phyloP scores from a whole-genome alignment of 2,329 filamentous ascomycete species.

The Xylariales sp. region DNA sequence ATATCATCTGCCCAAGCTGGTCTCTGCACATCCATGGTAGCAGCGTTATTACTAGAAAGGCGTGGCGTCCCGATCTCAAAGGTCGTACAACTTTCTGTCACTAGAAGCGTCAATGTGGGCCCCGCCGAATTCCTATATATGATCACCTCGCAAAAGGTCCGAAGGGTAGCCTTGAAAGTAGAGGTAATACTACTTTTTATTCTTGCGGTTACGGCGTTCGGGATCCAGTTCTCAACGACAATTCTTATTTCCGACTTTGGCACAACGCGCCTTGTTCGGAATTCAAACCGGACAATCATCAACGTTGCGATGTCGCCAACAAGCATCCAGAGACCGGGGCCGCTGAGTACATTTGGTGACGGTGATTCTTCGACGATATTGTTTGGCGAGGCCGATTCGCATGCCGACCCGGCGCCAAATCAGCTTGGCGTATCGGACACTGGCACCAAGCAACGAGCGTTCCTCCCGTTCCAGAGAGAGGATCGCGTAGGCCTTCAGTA shows the following conservation, averaged over 20 bases:
- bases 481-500: background rate
- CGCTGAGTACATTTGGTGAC: background rate
- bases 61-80: slow-evolving; percentile 3
- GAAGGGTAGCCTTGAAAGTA: background rate
- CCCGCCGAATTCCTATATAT: background rate
- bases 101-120: background rate
- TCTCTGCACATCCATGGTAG: slow-evolving; percentile 24
- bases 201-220: slow-evolving; percentile 2
- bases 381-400: slow-evolving; percentile 13
- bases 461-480: background rate
- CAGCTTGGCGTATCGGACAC: background rate
- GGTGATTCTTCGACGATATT: background rate
- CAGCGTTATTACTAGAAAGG: slow-evolving; percentile 23
- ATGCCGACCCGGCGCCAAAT: background rate
- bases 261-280: background rate
- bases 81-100: slow-evolving; percentile 8
- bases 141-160: background rate
- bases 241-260: slow-evolving; percentile 27
- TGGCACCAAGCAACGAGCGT: background rate
- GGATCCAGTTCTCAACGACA: slow-evolving; percentile 28
- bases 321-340: background rate
- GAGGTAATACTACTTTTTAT: slow-evolving; percentile 20
- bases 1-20: slow-evolving; percentile 2
- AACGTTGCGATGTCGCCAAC: slow-evolving; percentile 12
- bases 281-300: background rate